A percentile compares a stretch with the other conserved stretches of the same genome.
phyloP scores from a whole-genome alignment of 2,329 filamentous ascomycete species.

The Neophaeococcomyces aloes region DNA sequence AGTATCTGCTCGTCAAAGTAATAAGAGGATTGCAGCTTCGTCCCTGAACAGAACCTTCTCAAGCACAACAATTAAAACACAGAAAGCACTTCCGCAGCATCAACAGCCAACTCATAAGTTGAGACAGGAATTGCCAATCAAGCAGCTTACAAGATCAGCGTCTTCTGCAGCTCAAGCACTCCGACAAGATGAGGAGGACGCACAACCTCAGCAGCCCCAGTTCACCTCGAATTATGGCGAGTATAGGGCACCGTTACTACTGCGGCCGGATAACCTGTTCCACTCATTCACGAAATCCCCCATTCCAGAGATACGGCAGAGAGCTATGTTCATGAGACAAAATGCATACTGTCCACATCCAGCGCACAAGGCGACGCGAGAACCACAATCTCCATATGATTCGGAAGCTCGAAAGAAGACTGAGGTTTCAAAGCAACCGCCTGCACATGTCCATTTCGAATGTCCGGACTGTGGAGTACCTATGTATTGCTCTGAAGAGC shows the following conservation, averaged over 20 bases:
- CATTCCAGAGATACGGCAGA: conserved; percentile 72
- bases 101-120: conserved; percentile 11
- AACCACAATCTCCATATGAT: conserved; percentile 54
- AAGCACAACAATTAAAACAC: conserved; percentile 6
- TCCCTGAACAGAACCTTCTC: conserved; percentile 6
- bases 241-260: conserved; percentile 30
- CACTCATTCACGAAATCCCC: conserved; percentile 85
- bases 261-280: conserved; percentile 75
- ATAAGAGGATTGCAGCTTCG: background rate
- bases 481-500: conserved; percentile 84
- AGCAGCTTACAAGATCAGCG: conserved; percentile 11
- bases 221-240: conserved; percentile 17
- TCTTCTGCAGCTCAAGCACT: conserved; percentile 4
- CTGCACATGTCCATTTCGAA: conserved; percentile 81
- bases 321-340: conserved; percentile 83
- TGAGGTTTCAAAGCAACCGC: conserved; percentile 41
- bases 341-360: conserved; percentile 92
- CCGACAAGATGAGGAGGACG: conserved; percentile 17
- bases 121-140: conserved; percentile 4
- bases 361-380: conserved; percentile 65
- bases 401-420: conserved; percentile 49
- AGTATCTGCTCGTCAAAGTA: background rate
- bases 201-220: conserved; percentile 16
- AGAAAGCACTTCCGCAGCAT: conserved; percentile 7
- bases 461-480: conserved; percentile 94